Conservation (phyloP, 176 grass and related monocot species). For the Poa annua region DNA sequence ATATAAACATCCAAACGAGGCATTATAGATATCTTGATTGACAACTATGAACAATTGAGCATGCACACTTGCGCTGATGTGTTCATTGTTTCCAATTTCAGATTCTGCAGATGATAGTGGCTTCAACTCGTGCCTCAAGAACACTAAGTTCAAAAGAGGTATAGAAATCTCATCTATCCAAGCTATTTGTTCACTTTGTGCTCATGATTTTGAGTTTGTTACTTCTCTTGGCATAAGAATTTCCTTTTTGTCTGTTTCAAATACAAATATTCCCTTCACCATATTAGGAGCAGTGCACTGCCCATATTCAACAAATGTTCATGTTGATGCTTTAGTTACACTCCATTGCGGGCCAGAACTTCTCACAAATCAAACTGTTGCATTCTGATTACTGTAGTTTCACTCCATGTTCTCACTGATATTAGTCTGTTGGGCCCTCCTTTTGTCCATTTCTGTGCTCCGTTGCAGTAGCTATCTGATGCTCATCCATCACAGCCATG, state of each 20-base stretch:
- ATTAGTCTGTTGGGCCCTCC: neutral
- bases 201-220: constrained; percentile 26
- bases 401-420: constrained; percentile 24
- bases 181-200: neutral
- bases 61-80: constrained; percentile 18
- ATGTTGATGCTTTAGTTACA: neutral
- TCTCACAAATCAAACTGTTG: constrained; percentile 6
- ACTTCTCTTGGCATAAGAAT: neutral
- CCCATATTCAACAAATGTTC: constrained; percentile 12
- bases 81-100: constrained; percentile 45
- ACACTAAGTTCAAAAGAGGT: constrained; percentile 90
- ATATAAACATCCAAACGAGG: no score
- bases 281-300: neutral
- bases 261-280: constrained; percentile 13
- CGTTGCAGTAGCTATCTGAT: constrained; percentile 1
- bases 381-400: constrained; percentile 29
- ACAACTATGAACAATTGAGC: neutral
- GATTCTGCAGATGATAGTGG: constrained; percentile 78
- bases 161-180: constrained; percentile 24
- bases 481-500: neutral
- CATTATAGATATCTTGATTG: constrained; percentile 32
- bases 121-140: constrained; percentile 61
- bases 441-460: constrained; percentile 24
- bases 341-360: neutral
- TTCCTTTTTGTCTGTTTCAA: neutral